Base-by-base conservation (phyloP, 1,284 basidiomycete genomes). In the Rhodotorula sp. region DNA sequence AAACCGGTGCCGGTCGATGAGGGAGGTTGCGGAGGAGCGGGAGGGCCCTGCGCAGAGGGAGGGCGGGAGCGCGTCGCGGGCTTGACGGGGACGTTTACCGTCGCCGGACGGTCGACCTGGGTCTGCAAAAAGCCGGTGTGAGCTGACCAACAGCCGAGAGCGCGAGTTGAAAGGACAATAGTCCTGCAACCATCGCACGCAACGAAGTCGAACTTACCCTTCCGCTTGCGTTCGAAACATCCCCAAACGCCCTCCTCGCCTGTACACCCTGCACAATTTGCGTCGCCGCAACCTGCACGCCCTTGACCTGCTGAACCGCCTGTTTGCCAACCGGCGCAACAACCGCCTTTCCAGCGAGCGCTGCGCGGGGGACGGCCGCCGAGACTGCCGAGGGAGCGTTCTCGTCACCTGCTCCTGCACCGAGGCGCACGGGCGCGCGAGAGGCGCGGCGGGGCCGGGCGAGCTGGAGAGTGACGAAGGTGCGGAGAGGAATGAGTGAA, bases 1-100 rank as follows among this genome's bases (percentile, higher is more conserved):
- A 72, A 49, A 20, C 70, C 73, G 13, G 64, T 67, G n/a, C 70
- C 67, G 47, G 73, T 74, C 15, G 73, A 71, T 0, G 73, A 72
- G n/a, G 70, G 73, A 20, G 67, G 73, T 57, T 70, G 71, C 29
- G 48, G 60, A 3, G 57, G 39, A 29, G 49, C 9, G 8, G 63
- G 22, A 54, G 47, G 22, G 49, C 32, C n/a, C 1, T 56, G 61
- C 48, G 62, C 54, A 15, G 67, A 66, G 32, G 73, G 56, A 20
- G 62, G 62, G 32, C 70, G 67, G 9, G 70, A 67, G 13, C 70
- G 70, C 17, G 62, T 67, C 8, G 60, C 36, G 27, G 72, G 67
- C 58, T 74, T 74, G 46, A 53, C 27, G 24, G 56, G 53, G 17
- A 47, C 56, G 47, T 56, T 58, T 51, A 67, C n/a, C 27, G 55